Evolutionary conservation across 805 yeast genomes (phyloP).

Genomic region (Saccharomycopsis synnaedendra): DNA sequence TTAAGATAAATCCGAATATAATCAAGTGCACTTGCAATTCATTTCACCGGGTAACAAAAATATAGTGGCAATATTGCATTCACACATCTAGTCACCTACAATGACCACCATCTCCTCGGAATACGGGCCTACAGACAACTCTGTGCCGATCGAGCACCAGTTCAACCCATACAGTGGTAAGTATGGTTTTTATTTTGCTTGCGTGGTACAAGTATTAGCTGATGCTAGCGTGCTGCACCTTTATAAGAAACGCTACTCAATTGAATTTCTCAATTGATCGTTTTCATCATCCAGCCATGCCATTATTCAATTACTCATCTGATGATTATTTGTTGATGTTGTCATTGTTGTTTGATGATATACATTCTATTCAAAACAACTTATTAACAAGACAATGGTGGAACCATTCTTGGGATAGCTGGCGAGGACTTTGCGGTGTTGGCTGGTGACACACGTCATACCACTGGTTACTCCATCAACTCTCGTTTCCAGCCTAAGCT

Average conservation of each 20-base stretch:
- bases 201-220: too few species aligned
- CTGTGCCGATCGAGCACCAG: conserved; percentile 75
- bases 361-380: neutral
- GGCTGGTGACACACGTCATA: conserved; percentile 98
- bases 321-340: neutral
- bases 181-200: conserved; percentile 14
- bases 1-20: neutral
- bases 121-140: conserved; percentile 41
- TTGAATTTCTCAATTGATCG: too few species aligned
- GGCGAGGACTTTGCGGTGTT: conserved; percentile 94
- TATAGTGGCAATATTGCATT: neutral
- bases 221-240: too few species aligned
- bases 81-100: neutral
- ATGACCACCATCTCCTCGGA: conserved; percentile 48
- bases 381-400: conserved; percentile 62
- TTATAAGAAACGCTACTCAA: too few species aligned
- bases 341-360: neutral
- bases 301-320: neutral
- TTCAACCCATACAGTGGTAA: conserved; percentile 75
- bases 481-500: conserved; percentile 89
- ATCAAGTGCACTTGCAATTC: neutral
- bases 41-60: neutral
- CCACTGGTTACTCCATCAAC: conserved; percentile 87
- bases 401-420: conserved; percentile 94
- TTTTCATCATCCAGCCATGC: too few species aligned